These are phyloP conservation scores for Pisolithus orientalis DNA, from an alignment of 768 basidiomycete genomes.

Conservation along the genomic window DNA sequence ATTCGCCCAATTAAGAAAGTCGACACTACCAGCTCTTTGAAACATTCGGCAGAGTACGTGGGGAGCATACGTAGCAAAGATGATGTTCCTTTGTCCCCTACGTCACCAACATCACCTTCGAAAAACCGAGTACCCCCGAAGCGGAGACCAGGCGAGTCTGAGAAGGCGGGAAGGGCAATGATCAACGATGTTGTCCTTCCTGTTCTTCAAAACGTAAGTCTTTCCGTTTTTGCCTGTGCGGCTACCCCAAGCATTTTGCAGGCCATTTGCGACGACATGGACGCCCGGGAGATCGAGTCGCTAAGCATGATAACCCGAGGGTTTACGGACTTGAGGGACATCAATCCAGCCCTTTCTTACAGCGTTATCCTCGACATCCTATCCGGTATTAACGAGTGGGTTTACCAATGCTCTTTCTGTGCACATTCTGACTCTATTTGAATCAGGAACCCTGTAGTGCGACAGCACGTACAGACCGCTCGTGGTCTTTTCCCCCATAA, in stretches of 20 bases:
- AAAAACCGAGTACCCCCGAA: slow-evolving; percentile 36
- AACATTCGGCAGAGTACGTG: slow-evolving; percentile 75
- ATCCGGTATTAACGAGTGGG: slow-evolving; percentile 86
- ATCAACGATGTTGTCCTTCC: slow-evolving; percentile 85
- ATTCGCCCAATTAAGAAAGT: slow-evolving; percentile 93
- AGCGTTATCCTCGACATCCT: slow-evolving; percentile 85
- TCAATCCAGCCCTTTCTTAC: slow-evolving; percentile 82
- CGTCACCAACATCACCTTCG: slow-evolving; percentile 44
- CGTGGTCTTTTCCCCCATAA: slow-evolving; percentile 76
- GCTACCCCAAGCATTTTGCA: slow-evolving; percentile 22
- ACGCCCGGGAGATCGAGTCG: slow-evolving; percentile 82
- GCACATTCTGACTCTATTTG: slow-evolving; percentile 4
- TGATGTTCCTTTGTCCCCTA: slow-evolving; percentile 34
- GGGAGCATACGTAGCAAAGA: slow-evolving; percentile 61
- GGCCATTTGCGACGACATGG: slow-evolving; percentile 80
- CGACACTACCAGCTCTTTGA: slow-evolving; percentile 69
- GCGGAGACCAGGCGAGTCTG: slow-evolving; percentile 48
- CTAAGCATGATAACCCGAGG: slow-evolving; percentile 86
- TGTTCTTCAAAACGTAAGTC: slow-evolving; percentile 62
- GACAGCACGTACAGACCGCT: slow-evolving; percentile 79
- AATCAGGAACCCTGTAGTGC: slow-evolving; percentile 66
- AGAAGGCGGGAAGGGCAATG: slow-evolving; percentile 60
- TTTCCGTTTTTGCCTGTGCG: neutral
- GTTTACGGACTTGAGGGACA: slow-evolving; percentile 77
- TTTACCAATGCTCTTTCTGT: slow-evolving; percentile 9